phyloP scores from a whole-genome alignment of 441 rosid genomes.

The Gossypium davidsonii region DNA sequence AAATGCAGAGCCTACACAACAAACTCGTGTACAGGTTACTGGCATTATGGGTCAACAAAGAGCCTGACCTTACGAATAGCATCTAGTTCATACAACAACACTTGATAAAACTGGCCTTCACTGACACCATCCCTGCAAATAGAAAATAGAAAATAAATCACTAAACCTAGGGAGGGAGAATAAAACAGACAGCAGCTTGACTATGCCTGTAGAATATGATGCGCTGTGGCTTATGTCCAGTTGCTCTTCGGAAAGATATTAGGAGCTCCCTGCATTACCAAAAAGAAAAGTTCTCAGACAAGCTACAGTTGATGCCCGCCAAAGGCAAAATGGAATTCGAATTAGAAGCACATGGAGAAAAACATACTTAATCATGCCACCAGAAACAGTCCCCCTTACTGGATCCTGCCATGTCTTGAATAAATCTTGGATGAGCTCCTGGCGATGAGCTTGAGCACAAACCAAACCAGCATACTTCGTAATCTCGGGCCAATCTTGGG shows the following conservation, averaged over 20 bases:
- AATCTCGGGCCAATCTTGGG: constrained; percentile 96
- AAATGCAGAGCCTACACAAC: not conserved
- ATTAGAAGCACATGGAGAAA: not conserved
- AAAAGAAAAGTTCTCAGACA: not conserved
- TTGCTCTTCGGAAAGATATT: constrained; percentile 75
- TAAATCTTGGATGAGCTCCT: constrained; percentile 89
- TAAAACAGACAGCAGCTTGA: not conserved
- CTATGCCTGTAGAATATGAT: constrained; percentile 80
- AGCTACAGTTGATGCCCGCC: not conserved
- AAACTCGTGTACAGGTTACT: not conserved
- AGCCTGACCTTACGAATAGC: constrained; percentile 77
- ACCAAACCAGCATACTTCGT: constrained; percentile 91
- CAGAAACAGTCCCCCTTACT: constrained; percentile 65
- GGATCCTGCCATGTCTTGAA: constrained; percentile 88
- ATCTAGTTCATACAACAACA: constrained; percentile 77
- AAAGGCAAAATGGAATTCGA: not conserved
- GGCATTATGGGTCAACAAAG: not conserved
- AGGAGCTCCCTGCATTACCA: constrained; percentile 66
- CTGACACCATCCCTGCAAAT: constrained; percentile 82
- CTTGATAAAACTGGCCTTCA: constrained; percentile 93
- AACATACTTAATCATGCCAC: constrained; percentile 93
- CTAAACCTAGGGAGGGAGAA: not conserved
- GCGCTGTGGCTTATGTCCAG: constrained; percentile 86
- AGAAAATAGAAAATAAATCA: not conserved
- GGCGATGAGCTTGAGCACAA: constrained; percentile 92